A percentile compares a stretch with the other conserved stretches of the same genome.
Conservation (phyloP, 768 basidiomycete species). For the Auricularia auricula-judae region DNA sequence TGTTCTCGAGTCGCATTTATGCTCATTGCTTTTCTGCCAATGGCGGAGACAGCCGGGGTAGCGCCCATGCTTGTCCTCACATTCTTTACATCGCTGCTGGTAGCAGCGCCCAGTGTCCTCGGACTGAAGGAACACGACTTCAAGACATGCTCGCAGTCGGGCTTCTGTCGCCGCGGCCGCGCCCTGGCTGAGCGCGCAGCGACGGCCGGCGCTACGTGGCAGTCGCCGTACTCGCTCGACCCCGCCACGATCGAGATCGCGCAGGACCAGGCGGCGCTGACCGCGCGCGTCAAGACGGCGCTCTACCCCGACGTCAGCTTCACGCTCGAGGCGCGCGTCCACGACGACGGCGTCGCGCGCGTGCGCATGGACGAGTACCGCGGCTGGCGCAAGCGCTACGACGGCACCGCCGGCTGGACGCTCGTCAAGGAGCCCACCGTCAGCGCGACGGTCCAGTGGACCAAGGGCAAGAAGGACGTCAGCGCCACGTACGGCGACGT, state of each 20-base stretch:
- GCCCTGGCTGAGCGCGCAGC: slow-evolving; percentile 67
- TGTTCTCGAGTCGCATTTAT: too few relatives aligned
- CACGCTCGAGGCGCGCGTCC: slow-evolving; percentile 69
- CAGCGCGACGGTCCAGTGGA: slow-evolving; percentile 53
- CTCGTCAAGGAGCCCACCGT: slow-evolving; percentile 61
- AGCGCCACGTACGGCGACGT: slow-evolving; percentile 55
- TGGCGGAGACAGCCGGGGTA: too few relatives aligned
- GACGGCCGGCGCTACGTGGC: slow-evolving; percentile 49
- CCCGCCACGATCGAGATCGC: slow-evolving; percentile 40
- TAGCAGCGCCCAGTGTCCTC: slow-evolving; percentile 4
- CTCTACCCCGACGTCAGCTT: slow-evolving; percentile 82
- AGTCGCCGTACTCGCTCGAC: slow-evolving; percentile 78
- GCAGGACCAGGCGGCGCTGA: slow-evolving; percentile 41
- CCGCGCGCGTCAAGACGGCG: slow-evolving; percentile 64
- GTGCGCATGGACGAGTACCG: slow-evolving; percentile 85
- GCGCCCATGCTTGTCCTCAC: neutral
- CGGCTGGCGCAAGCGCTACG: slow-evolving; percentile 72
- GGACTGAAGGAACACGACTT: slow-evolving; percentile 62
- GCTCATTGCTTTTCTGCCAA: too few relatives aligned
- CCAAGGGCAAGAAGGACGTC: slow-evolving; percentile 49
- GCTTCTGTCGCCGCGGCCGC: slow-evolving; percentile 88
- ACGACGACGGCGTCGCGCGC: slow-evolving; percentile 81
- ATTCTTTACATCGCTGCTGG: neutral
- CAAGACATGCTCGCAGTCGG: slow-evolving; percentile 89
- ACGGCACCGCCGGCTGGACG: slow-evolving; percentile 88